Base-by-base conservation (phyloP, 2,329 filamentous ascomycete species). In the Xylariaceae sp. region DNA sequence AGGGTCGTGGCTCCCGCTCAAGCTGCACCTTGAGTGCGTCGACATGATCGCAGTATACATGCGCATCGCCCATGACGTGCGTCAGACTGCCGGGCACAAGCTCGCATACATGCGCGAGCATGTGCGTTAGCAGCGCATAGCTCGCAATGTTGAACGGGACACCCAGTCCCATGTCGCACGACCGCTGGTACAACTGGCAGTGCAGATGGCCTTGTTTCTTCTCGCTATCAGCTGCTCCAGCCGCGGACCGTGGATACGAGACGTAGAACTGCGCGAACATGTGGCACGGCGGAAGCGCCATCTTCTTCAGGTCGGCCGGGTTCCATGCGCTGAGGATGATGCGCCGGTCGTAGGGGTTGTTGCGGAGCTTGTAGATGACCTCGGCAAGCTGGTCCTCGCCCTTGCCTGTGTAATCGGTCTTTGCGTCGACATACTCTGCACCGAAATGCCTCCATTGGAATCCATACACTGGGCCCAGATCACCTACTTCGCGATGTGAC, bases 381-480 rank as follows among this genome's bases (percentile, higher is more conserved):
- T 94, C 86, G 14, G 87, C 86, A 29, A 98, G 75, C 72, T 98
- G 93, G 64, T 98, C 93, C 14, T 96, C 88, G 16, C 93, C 93
- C 64, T 95, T 76, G 0, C 88, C 90, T 0, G 81, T 76, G 68
- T 98, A 98, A 64, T 97, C 89, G 0, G 86, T 78, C 54, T 82
- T 74, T 12, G 84, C 78, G 61, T 92, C 86, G 16, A 83, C 73
- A 65, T 98, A 98, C 50, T 89, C 82, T 4, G 93, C 93, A 40
- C 93, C 93, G 61, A 98, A 98, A 68, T 97, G 92, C 3, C 93
- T 86, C 93, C 93, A 98, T 69, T 98, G 93, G 71, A 98, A 98
- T 2, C 93, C 93, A 64, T 98, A 98, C 0, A 97, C 91, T 22
- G 93, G 93, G 1, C 93, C 93, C 0, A 98, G 75, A 62, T 98